These are phyloP conservation scores for Graphiopsis chlorocephala DNA, from an alignment of 2,329 filamentous ascomycete species.

Conservation along the genomic window DNA sequence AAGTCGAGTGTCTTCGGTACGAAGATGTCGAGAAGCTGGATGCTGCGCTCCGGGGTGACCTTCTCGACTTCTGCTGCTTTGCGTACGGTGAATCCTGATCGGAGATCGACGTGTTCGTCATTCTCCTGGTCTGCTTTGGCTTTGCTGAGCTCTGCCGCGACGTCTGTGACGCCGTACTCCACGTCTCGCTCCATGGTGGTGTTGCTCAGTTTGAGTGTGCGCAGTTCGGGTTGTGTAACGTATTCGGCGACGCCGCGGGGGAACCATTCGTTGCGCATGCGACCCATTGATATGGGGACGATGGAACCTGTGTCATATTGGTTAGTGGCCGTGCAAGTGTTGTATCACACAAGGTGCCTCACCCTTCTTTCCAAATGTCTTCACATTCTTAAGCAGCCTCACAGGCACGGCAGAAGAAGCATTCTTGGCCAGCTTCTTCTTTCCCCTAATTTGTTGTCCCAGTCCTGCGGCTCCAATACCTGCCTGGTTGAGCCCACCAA, in stretches of 20 bases:
- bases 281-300: slow-evolving; percentile 50
- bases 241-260: slow-evolving; percentile 53
- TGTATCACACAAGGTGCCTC: not conserved
- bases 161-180: slow-evolving; percentile 36
- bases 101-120: slow-evolving; percentile 9
- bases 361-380: slow-evolving; percentile 51
- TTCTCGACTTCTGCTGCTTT: slow-evolving; percentile 37
- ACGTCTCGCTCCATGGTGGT: slow-evolving; percentile 47
- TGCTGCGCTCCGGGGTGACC: slow-evolving; percentile 43
- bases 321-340: not conserved
- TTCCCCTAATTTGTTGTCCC: slow-evolving; percentile 35
- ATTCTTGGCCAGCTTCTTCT: slow-evolving; percentile 35
- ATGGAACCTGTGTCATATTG: slow-evolving; percentile 46
- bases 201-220: slow-evolving; percentile 45
- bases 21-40: slow-evolving; percentile 48
- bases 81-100: slow-evolving; percentile 15
- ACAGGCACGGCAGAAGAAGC: slow-evolving; percentile 43
- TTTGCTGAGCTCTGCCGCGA: slow-evolving; percentile 9
- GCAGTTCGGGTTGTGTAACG: slow-evolving; percentile 45
- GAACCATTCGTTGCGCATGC: slow-evolving; percentile 57
- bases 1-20: slow-evolving; percentile 48
- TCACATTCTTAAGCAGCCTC: slow-evolving; percentile 51
- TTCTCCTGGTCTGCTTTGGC: not conserved
- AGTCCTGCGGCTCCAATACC: slow-evolving; percentile 11
- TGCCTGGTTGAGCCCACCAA: slow-evolving; percentile 2